These are phyloP conservation scores for Rhododendron simsii DNA, from an alignment of 148 eudicot genomes.

Conservation along the genomic window DNA sequence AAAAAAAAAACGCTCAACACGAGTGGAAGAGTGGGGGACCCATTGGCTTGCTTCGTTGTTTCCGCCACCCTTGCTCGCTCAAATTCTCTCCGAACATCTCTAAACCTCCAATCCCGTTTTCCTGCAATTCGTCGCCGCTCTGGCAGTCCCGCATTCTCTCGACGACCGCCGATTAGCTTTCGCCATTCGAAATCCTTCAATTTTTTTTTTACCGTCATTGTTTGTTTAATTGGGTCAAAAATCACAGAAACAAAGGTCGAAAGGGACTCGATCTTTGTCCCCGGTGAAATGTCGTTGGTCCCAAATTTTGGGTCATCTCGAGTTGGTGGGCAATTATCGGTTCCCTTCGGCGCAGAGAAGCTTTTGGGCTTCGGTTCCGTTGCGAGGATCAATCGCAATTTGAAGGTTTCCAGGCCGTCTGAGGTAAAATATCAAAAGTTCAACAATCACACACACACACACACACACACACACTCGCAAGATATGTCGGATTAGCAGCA, in stretches of 20 bases:
- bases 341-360: neutral
- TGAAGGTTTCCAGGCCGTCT: neutral
- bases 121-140: neutral
- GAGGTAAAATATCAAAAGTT: neutral
- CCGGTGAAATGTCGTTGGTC: neutral
- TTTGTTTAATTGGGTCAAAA: neutral
- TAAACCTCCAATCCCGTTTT: neutral
- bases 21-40: neutral
- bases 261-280: neutral
- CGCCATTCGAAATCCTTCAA: neutral
- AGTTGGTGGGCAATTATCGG: neutral
- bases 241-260: neutral
- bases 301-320: conserved; percentile 1
- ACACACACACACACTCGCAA: neutral
- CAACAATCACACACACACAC: too few species aligned
- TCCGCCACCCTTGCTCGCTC: neutral
- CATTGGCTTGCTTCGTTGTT: neutral
- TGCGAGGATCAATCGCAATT: neutral
- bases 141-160: neutral
- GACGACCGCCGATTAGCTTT: neutral
- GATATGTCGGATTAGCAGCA: neutral
- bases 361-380: neutral
- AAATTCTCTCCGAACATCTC: neutral
- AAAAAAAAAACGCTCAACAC: neutral
- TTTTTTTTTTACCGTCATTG: neutral